Conservation (phyloP, 1,139 yeast species). For the Candida glucosophila region DNA sequence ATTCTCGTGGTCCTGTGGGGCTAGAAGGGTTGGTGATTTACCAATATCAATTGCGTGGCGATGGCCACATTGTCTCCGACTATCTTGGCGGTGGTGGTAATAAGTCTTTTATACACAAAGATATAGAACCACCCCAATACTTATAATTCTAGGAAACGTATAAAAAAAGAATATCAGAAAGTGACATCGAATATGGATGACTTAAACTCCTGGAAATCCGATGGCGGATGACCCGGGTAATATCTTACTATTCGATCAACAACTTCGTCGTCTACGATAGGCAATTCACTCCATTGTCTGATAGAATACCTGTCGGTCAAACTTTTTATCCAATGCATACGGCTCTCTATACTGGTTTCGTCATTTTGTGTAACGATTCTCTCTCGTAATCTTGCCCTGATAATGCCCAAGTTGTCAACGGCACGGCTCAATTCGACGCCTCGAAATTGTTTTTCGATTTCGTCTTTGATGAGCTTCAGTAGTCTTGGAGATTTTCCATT, state of each 20-base stretch:
- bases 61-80: conserved; percentile 87
- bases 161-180: too few relatives aligned
- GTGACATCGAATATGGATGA: conserved; percentile 2
- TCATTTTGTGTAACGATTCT: conserved; percentile 37
- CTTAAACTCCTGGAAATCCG: conserved; percentile 23
- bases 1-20: conserved; percentile 98
- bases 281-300: conserved; percentile 49
- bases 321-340: conserved; percentile 69
- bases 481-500: conserved; percentile 79
- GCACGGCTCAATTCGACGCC: conserved; percentile 46
- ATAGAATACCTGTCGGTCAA: conserved; percentile 56
- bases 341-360: conserved; percentile 41
- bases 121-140: too few relatives aligned
- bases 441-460: conserved; percentile 38
- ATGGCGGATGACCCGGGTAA: conserved; percentile 37
- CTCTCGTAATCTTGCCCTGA: conserved; percentile 46
- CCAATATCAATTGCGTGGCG: conserved; percentile 86
- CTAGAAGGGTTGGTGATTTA: conserved; percentile 93
- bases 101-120: conserved; percentile 69
- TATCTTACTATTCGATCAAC: conserved; percentile 22
- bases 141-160: too few relatives aligned
- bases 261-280: conserved; percentile 8
- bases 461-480: conserved; percentile 56
- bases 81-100: conserved; percentile 90
- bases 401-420: conserved; percentile 51